These are phyloP conservation scores for Otatea glauca DNA, from an alignment of 176 grass and related monocot species.

Conservation along the genomic window DNA sequence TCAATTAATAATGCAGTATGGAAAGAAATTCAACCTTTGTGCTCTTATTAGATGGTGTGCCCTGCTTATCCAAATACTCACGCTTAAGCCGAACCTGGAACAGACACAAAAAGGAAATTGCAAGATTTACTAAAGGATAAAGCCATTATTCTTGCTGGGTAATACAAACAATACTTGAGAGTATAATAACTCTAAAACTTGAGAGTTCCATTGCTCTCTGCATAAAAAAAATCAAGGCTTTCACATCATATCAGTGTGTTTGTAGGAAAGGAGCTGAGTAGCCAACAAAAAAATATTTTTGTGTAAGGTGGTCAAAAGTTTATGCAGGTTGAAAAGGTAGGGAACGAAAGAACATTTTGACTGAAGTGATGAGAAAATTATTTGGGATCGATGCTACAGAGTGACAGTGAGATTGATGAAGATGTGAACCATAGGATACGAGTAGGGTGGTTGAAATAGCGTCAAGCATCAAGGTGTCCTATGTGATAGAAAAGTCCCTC, in stretches of 20 bases:
- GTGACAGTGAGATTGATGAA: too few species aligned
- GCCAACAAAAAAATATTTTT: slow-evolving; percentile 17
- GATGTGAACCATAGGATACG: too few species aligned
- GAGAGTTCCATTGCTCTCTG: background rate
- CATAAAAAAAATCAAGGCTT: slow-evolving; percentile 9
- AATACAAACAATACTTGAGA: slow-evolving; percentile 25
- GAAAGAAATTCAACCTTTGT: slow-evolving; percentile 54
- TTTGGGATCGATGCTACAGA: background rate
- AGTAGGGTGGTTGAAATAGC: too few species aligned
- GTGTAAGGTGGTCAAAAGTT: background rate
- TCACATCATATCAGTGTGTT: slow-evolving; percentile 3
- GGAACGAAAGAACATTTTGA: background rate
- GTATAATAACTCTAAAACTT: background rate
- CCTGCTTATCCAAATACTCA: slow-evolving; percentile 84
- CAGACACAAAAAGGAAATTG: slow-evolving; percentile 24
- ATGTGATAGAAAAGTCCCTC: background rate
- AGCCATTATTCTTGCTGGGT: background rate
- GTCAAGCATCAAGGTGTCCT: too few species aligned
- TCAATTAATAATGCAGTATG: slow-evolving; percentile 5
- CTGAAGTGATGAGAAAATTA: background rate
- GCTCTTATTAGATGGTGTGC: slow-evolving; percentile 54
- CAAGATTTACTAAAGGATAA: slow-evolving; percentile 20
- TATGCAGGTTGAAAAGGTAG: slow-evolving; percentile 2
- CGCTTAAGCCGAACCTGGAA: slow-evolving; percentile 91
- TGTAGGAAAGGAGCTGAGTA: background rate